Base-by-base conservation (phyloP, 108 stramenopile genomes). In the Nannochloropsis granulata region DNA sequence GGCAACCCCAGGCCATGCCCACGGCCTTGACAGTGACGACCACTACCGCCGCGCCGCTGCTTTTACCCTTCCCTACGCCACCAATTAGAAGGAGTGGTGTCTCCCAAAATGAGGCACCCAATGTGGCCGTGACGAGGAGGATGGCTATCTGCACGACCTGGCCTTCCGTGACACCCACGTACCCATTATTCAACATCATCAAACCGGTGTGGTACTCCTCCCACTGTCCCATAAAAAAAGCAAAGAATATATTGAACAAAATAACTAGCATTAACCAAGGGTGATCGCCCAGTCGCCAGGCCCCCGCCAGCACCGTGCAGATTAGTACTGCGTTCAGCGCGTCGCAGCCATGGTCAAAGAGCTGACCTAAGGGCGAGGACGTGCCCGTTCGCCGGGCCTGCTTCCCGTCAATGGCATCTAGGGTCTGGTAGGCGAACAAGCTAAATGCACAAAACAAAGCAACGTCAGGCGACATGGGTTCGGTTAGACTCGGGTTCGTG, bases 371-470 rank as follows among this genome's bases (percentile, higher is more conserved):
- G 0, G 98, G 96, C 82, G 92, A 93, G 79, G 93, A 93, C 25
- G 93, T 92, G 71, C 90, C 90, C 8, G 98, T 99, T 44, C 94
- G 89, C 78, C 97, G 90, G 1, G 97, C 95, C 87, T 99, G 98
- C 87, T 98, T 99, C 25, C 98, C 98, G 89, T 99, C 98, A 93
- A 99, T 97, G 83, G 95, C 96, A 91, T 99, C 98, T 78, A 99
- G 83, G 12, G 89, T 89, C 85, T 89, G 89, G 82, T 89, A 89
- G 82, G 83, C 21, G 16, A 89, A 88, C n/a, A 89, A 13, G 42
- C 85, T 26, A 16, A 78, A 21, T 23, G 88, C 88, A 82, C 86
- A 88, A 25, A 88, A 56, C 34, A 83, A 23, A 13, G 85, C 81
- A 26, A 25, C 82, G 86, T 94, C 94, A 79, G 85, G 79, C 2